Percentiles rank a stretch among this genome's conserved stretches.
phyloP scores from a whole-genome alignment of 75 land plant species.

The Pinus tabuliformis region DNA sequence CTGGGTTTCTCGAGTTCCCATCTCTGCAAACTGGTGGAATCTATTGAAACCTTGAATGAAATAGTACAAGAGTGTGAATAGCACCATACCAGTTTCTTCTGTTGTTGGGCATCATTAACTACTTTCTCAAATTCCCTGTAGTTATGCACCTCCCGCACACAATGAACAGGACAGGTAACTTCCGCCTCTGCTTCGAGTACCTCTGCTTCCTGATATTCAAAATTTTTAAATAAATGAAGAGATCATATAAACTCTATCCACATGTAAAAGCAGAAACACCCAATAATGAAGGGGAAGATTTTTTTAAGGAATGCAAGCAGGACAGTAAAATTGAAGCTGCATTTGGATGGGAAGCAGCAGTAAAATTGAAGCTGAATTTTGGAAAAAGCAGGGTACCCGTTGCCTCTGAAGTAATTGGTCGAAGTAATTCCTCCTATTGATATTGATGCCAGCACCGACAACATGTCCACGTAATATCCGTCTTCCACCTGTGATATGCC shows the following conservation, averaged over 20 bases:
- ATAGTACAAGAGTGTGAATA: neutral
- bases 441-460: conserved; percentile 9
- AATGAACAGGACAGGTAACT: conserved; percentile 26
- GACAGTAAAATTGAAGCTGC: neutral
- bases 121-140: conserved; percentile 22
- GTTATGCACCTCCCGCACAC: conserved; percentile 21
- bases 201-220: conserved; percentile 25
- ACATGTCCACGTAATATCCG: neutral
- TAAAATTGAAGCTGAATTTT: neutral
- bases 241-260: neutral
- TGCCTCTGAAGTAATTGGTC: conserved; percentile 19
- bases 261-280: neutral
- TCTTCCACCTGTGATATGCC: neutral
- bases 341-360: neutral
- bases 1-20: too few relatives aligned
- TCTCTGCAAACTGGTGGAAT: too few relatives aligned
- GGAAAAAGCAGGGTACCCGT: conserved; percentile 5
- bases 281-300: neutral
- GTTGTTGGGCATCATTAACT: conserved; percentile 11
- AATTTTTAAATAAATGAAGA: neutral
- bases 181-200: conserved; percentile 35
- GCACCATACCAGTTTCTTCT: conserved; percentile 14
- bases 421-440: conserved; percentile 17
- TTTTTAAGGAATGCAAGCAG: neutral
- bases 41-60: neutral